Percentiles rank a stretch among this genome's conserved stretches.
Conservation (phyloP, 441 rosid species). For the Adansonia gregorii region DNA sequence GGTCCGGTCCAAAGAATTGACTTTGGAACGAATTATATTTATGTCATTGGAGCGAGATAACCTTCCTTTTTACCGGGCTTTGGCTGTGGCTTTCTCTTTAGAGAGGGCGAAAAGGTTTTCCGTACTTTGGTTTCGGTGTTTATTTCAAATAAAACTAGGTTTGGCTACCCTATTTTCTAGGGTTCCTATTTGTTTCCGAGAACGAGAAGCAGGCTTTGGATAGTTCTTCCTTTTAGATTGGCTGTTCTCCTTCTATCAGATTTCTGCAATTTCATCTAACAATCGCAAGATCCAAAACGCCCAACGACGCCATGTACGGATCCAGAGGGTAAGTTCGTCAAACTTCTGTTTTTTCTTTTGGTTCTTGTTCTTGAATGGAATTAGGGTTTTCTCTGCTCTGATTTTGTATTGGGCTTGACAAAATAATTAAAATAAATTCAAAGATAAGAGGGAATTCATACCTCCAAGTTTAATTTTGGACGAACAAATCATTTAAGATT, state of each 20-base stretch:
- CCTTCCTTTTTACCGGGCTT: too few species aligned
- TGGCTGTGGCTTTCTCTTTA: too few species aligned
- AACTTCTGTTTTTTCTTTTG: background rate
- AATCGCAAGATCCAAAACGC: background rate
- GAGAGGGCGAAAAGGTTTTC: too few species aligned
- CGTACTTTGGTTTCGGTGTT: too few species aligned
- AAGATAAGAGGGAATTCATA: background rate
- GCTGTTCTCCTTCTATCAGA: background rate
- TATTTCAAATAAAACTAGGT: too few species aligned
- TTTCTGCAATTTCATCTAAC: background rate
- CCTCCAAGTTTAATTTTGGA: background rate
- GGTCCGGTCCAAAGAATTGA: too few species aligned
- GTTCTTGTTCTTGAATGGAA: slow-evolving; percentile 4
- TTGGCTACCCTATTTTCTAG: background rate
- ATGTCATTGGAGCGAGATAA: too few species aligned
- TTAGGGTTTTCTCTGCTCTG: slow-evolving; percentile 9
- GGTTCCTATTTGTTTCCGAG: background rate
- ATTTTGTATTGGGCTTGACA: background rate
- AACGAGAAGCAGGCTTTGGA: background rate
- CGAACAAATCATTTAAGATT: too few species aligned
- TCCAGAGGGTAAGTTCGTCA: slow-evolving; percentile 55
- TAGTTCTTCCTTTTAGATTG: background rate
- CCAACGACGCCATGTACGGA: slow-evolving; percentile 48
- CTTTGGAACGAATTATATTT: too few species aligned
- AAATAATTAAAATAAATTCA: background rate